Conservation (phyloP, 768 basidiomycete species). For the Lactarius vividus region DNA sequence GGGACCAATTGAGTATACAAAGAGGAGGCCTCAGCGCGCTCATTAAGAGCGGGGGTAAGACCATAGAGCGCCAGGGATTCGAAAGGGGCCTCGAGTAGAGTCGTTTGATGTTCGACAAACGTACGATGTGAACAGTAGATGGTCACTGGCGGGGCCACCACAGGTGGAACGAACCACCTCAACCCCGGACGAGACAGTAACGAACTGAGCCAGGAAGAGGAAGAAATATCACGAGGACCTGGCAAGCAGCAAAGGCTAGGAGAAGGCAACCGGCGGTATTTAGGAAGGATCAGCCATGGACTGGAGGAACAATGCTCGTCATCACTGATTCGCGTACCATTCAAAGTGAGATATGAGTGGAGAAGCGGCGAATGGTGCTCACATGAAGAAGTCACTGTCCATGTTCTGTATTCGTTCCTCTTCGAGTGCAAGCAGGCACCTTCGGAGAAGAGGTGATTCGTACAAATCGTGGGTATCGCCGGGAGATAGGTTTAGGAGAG, state of each 20-base stretch:
- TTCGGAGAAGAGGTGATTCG: conserved; percentile 55
- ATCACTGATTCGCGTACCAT: conserved; percentile 9
- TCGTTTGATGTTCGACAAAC: conserved; percentile 69
- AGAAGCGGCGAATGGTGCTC: conserved; percentile 28
- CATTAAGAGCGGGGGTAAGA: conserved; percentile 61
- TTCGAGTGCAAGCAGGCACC: conserved; percentile 48
- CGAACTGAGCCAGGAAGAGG: conserved; percentile 64
- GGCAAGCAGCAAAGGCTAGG: conserved; percentile 45
- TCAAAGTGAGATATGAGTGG: neutral
- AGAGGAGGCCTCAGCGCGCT: conserved; percentile 52
- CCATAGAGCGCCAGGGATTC: conserved; percentile 83
- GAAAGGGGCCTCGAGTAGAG: conserved; percentile 61
- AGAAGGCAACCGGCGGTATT: conserved; percentile 31
- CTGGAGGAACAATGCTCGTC: conserved; percentile 26
- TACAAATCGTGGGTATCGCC: conserved; percentile 64
- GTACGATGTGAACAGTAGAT: conserved; percentile 72
- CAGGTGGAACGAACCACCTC: conserved; percentile 84
- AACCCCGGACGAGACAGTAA: conserved; percentile 77
- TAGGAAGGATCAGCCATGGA: conserved; percentile 38
- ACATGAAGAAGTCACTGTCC: conserved; percentile 46
- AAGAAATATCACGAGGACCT: conserved; percentile 58
- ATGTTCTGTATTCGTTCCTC: conserved; percentile 43
- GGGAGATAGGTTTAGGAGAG: conserved; percentile 59
- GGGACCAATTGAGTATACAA: conserved; percentile 52
- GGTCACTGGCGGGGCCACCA: conserved; percentile 78